phyloP scores from a whole-genome alignment of 352 stramenopile species.

The Hyaloperonospora arabidopsidis region DNA sequence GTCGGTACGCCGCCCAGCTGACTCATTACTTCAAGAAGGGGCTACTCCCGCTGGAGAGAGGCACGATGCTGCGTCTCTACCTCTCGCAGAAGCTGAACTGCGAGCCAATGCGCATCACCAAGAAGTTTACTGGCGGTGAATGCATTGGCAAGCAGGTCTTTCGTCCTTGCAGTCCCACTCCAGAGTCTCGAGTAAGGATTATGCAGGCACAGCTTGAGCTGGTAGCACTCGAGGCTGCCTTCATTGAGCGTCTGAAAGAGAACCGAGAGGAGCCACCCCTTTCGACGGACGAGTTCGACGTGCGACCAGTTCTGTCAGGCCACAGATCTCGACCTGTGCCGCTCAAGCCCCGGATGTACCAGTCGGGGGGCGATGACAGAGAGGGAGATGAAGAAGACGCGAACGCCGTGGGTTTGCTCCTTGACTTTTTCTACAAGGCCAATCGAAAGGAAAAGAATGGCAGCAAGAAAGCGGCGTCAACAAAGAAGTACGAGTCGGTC shows the following conservation, averaged over 20 bases:
- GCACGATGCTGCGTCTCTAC: constrained; percentile 86
- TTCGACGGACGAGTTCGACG: constrained; percentile 45
- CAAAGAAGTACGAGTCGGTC: constrained; percentile 4
- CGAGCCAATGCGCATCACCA: constrained; percentile 89
- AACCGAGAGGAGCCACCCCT: constrained; percentile 64
- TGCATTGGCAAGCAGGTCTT: constrained; percentile 89
- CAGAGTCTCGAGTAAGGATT: constrained; percentile 51
- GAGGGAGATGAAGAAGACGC: constrained; percentile 45
- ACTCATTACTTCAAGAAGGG: constrained; percentile 84
- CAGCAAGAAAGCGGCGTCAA: constrained; percentile 7
- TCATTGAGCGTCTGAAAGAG: constrained; percentile 72
- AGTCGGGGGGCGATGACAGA: constrained; percentile 19
- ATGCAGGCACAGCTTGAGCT: constrained; percentile 73
- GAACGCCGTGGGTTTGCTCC: constrained; percentile 55
- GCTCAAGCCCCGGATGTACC: constrained; percentile 27
- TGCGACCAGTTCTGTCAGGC: constrained; percentile 13
- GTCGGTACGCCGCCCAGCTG: constrained; percentile 59
- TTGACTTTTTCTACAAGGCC: constrained; percentile 81
- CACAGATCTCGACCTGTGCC: constrained; percentile 19
- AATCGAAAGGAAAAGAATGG: constrained; percentile 49
- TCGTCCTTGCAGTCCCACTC: constrained; percentile 59
- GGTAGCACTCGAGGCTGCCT: constrained; percentile 60
- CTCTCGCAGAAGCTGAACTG: constrained; percentile 90
- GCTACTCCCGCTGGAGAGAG: constrained; percentile 69
- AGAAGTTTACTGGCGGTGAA: constrained; percentile 88